Conservation (phyloP, 495 filamentous ascomycete species). For the Hypoxylon fuscum region DNA sequence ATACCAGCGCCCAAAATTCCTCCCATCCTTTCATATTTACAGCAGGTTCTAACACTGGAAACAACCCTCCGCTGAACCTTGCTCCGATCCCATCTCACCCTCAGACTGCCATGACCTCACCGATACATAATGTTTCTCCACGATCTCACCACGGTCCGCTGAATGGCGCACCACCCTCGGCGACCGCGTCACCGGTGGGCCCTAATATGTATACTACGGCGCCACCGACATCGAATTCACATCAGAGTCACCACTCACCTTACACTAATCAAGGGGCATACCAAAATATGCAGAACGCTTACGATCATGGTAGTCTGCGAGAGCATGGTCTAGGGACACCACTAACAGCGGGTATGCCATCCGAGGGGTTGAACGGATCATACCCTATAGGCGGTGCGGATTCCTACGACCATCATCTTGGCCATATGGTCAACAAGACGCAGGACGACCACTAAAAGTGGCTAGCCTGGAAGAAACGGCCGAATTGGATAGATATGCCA, state of each 20-base stretch:
- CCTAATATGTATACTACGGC: constrained; percentile 46
- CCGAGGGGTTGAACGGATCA: constrained; percentile 40
- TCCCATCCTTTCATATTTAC: constrained; percentile 44
- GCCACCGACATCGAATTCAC: constrained; percentile 41
- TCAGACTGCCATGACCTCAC: constrained; percentile 40
- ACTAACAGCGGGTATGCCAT: constrained; percentile 42
- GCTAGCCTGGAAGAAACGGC: neutral
- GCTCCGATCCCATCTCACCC: constrained; percentile 42
- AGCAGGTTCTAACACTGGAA: constrained; percentile 33
- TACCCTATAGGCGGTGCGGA: constrained; percentile 31
- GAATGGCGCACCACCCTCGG: constrained; percentile 38
- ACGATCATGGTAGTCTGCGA: constrained; percentile 43
- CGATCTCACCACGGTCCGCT: constrained; percentile 39
- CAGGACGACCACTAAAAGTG: constrained; percentile 26
- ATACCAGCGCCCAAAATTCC: constrained; percentile 30
- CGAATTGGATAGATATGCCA: too few species aligned
- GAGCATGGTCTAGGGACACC: constrained; percentile 43
- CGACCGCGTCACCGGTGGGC: constrained; percentile 43
- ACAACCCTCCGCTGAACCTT: constrained; percentile 42
- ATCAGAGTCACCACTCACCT: constrained; percentile 41
- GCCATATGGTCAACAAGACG: constrained; percentile 37
- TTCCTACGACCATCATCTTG: constrained; percentile 31
- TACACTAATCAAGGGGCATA: constrained; percentile 42
- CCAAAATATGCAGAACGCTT: constrained; percentile 41
- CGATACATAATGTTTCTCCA: constrained; percentile 43